Evolutionary conservation across 441 rosid species (phyloP).

Genomic region (Populus hybrid): DNA sequence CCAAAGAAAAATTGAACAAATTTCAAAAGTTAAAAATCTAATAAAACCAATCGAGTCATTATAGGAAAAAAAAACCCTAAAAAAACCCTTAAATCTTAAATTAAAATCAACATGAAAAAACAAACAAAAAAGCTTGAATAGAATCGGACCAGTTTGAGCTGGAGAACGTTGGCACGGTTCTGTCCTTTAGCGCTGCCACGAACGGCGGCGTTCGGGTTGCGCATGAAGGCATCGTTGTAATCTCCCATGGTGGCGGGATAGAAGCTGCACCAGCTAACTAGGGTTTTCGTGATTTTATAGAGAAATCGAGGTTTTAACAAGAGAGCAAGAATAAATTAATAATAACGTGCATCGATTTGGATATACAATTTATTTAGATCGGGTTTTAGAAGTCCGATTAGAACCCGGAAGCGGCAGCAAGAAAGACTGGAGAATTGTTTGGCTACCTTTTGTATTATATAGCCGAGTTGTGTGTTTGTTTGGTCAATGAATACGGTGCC

Average conservation of each 20-base stretch:
- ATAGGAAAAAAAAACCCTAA: too few relatives aligned
- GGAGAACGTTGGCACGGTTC: constrained; percentile 93
- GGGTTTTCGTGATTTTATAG: constrained; percentile 31
- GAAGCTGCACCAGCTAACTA: constrained; percentile 22
- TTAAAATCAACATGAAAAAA: neutral
- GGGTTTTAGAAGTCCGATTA: neutral
- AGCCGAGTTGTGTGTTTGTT: neutral
- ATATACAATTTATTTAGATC: neutral
- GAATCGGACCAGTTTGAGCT: constrained; percentile 82
- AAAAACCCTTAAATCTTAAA: neutral
- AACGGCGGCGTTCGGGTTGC: constrained; percentile 85
- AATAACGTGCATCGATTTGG: neutral
- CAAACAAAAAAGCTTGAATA: neutral
- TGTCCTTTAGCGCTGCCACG: constrained; percentile 85
- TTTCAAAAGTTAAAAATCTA: neutral
- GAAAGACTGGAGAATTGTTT: neutral
- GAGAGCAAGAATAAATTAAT: neutral
- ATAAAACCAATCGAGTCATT: neutral
- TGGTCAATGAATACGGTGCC: neutral
- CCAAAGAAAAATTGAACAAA: neutral
- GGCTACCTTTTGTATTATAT: neutral
- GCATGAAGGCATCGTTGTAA: constrained; percentile 83
- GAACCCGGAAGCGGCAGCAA: neutral
- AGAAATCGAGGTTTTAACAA: constrained; percentile 3
- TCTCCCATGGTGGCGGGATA: constrained; percentile 61